phyloP scores from a whole-genome alignment of 2,329 filamentous ascomycete species.

The Diaporthe sp. region DNA sequence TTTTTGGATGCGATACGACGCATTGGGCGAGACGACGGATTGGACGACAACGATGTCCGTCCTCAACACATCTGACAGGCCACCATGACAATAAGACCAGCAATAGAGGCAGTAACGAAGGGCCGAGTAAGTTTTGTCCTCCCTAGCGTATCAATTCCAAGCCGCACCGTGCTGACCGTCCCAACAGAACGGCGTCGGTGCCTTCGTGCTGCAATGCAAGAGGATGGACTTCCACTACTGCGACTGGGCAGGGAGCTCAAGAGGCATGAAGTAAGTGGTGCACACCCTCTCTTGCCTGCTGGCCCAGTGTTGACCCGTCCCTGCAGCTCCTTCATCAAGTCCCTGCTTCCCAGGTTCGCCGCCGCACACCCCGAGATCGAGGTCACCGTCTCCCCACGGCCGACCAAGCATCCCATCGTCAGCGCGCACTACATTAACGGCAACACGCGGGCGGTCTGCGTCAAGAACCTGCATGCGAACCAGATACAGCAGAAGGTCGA shows the following conservation, averaged over 20 bases:
- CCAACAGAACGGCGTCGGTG: conserved; percentile 90
- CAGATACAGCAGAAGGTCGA: conserved; percentile 87
- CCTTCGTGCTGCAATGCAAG: conserved; percentile 98
- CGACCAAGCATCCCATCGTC: conserved; percentile 90
- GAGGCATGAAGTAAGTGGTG: conserved; percentile 86
- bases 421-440: conserved; percentile 95
- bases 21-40: neutral
- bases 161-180: conserved; percentile 37
- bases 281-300: conserved; percentile 1
- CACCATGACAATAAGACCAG: conserved; percentile 68
- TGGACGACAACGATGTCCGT: conserved; percentile 13
- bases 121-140: conserved; percentile 62
- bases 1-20: conserved; percentile 29
- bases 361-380: conserved; percentile 88
- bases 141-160: too few relatives aligned
- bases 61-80: conserved; percentile 49
- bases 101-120: conserved; percentile 65
- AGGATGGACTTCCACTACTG: conserved; percentile 97
- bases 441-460: conserved; percentile 85
- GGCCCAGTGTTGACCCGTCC: conserved; percentile 27
- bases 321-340: conserved; percentile 84
- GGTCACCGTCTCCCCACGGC: conserved; percentile 90
- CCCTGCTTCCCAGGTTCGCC: conserved; percentile 83
- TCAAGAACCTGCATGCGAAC: conserved; percentile 85
- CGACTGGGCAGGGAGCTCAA: conserved; percentile 93